Evolutionary conservation across 192 early-diverging fungal species (phyloP).

Genomic region (Bifiguratus adelaidae): DNA sequence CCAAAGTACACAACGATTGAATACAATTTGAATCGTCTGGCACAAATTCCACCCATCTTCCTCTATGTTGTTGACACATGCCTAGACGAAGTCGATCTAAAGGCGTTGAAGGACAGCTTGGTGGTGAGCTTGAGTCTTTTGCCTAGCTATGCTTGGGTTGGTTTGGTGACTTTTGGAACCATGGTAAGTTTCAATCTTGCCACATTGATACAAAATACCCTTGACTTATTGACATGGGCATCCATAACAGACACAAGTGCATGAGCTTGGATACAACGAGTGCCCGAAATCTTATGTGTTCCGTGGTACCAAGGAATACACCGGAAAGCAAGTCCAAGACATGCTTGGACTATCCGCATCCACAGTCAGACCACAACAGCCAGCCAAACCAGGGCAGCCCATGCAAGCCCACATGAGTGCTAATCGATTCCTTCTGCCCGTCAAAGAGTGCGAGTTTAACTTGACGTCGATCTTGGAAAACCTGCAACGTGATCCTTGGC

Average conservation of each 20-base stretch:
- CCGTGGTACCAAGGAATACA: conserved; percentile 94
- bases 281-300: conserved; percentile 98
- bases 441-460: conserved; percentile 93
- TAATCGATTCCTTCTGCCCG: conserved; percentile 80
- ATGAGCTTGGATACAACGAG: conserved; percentile 91
- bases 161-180: conserved; percentile 93
- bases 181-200: conserved; percentile 55
- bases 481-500: conserved; percentile 97
- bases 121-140: conserved; percentile 84
- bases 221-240: neutral
- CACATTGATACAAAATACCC: neutral
- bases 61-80: conserved; percentile 97
- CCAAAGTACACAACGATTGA: conserved; percentile 93
- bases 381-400: conserved; percentile 31
- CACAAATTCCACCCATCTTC: conserved; percentile 90
- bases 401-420: conserved; percentile 20
- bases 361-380: conserved; percentile 25
- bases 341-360: conserved; percentile 79
- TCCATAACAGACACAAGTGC: conserved; percentile 71
- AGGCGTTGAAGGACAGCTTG: conserved; percentile 89
- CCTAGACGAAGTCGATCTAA: conserved; percentile 88
- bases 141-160: conserved; percentile 87
- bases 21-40: conserved; percentile 79
- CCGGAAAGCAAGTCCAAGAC: conserved; percentile 89
- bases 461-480: conserved; percentile 91